Conservation (phyloP, 2,329 filamentous ascomycete genomes). For the Hypoxylon sp. region DNA sequence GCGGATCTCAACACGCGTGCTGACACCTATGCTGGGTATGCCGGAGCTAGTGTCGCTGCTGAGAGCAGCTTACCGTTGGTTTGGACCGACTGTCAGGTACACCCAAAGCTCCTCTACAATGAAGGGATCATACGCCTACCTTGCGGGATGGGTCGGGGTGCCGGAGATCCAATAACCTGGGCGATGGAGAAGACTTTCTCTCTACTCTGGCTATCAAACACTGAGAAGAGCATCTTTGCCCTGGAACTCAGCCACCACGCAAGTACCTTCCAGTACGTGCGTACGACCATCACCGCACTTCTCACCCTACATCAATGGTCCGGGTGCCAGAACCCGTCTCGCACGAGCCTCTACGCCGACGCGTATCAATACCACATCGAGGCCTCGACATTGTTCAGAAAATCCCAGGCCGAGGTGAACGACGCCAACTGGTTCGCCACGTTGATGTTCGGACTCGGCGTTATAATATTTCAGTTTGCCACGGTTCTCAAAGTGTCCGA, state of each 20-base stretch:
- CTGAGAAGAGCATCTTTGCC: constrained; percentile 5
- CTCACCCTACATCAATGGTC: constrained; percentile 30
- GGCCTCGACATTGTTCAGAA: constrained; percentile 61
- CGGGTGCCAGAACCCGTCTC: constrained; percentile 7
- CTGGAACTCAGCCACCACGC: constrained; percentile 18
- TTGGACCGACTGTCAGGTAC: neutral
- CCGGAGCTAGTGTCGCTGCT: neutral
- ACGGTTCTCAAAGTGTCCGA: constrained; percentile 14
- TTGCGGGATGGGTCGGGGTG: neutral
- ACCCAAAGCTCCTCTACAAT: neutral
- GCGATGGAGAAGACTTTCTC: constrained; percentile 27
- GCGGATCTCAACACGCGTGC: neutral
- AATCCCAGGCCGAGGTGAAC: constrained; percentile 65
- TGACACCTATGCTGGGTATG: neutral
- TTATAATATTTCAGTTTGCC: constrained; percentile 40
- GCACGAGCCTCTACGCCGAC: constrained; percentile 15
- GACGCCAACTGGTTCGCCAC: constrained; percentile 66
- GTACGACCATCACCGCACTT: constrained; percentile 31
- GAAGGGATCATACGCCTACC: neutral
- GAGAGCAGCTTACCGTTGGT: neutral
- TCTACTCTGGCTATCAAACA: constrained; percentile 13
- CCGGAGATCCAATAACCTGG: constrained; percentile 2
- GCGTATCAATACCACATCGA: constrained; percentile 37
- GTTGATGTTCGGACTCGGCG: constrained; percentile 35
- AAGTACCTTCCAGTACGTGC: constrained; percentile 26